phyloP scores from a whole-genome alignment of 1,284 basidiomycete species.

The Tylopilus sp. region DNA sequence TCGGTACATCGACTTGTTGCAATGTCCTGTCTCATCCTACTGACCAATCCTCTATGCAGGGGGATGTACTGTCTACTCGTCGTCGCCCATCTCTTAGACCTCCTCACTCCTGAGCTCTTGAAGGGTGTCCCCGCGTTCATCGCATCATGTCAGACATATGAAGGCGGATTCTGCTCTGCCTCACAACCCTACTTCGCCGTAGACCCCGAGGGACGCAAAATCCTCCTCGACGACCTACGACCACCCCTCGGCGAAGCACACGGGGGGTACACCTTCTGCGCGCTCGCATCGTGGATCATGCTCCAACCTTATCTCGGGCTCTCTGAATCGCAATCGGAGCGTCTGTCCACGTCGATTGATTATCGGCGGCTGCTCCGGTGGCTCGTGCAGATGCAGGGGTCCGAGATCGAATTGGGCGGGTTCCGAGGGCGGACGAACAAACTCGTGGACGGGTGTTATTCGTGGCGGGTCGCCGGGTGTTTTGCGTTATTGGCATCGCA shows the following conservation, averaged over 20 bases:
- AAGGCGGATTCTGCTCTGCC: constrained; percentile 94
- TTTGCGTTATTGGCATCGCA: constrained; percentile 85
- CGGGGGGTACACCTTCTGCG: constrained; percentile 97
- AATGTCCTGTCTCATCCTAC: background rate
- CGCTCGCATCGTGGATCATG: constrained; percentile 87
- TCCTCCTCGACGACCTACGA: constrained; percentile 55
- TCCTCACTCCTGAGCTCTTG: constrained; percentile 91
- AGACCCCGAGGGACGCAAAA: constrained; percentile 34
- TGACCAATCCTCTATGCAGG: constrained; percentile 45
- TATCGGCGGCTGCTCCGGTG: constrained; percentile 78
- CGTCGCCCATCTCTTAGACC: constrained; percentile 77
- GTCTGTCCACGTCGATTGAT: constrained; percentile 58
- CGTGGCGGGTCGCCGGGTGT: constrained; percentile 98
- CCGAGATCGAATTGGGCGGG: constrained; percentile 87
- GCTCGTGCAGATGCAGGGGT: constrained; percentile 91
- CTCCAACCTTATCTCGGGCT: constrained; percentile 66
- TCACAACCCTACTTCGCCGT: constrained; percentile 74
- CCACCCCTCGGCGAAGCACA: constrained; percentile 93
- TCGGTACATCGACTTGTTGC: constrained; percentile 58
- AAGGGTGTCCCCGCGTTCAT: constrained; percentile 72
- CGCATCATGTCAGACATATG: constrained; percentile 94
- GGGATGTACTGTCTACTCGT: constrained; percentile 84
- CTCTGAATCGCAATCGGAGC: background rate
- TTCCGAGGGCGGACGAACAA: constrained; percentile 97
- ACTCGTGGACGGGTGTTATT: constrained; percentile 98